These are phyloP conservation scores for Phoenix dactylifera DNA, from an alignment of 176 grass and related monocot species.

Conservation along the genomic window DNA sequence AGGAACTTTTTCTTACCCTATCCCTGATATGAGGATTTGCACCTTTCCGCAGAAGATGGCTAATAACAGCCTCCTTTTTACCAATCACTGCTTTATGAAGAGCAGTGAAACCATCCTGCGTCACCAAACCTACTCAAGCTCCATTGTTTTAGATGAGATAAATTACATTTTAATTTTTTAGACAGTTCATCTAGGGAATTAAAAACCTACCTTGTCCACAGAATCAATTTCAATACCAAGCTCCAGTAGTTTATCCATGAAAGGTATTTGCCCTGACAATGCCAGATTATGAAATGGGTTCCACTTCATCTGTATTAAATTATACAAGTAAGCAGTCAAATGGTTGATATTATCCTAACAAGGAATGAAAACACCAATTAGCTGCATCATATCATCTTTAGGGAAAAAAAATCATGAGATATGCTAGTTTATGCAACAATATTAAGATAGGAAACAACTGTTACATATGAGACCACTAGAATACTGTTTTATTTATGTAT, in stretches of 20 bases:
- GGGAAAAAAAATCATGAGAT: not conserved
- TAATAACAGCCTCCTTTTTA: slow-evolving; percentile 92
- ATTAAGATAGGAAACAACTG: too few species aligned
- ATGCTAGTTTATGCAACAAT: not conserved
- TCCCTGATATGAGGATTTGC: slow-evolving; percentile 84
- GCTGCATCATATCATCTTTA: not conserved
- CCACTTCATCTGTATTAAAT: slow-evolving; percentile 74
- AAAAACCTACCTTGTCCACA: slow-evolving; percentile 39
- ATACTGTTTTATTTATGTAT: too few species aligned
- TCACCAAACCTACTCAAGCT: slow-evolving; percentile 1
- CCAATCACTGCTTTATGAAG: slow-evolving; percentile 83
- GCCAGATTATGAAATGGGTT: slow-evolving; percentile 59
- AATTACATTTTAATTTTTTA: not conserved
- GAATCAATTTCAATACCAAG: slow-evolving; percentile 60
- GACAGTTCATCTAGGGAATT: slow-evolving; percentile 1
- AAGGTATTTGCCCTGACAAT: slow-evolving; percentile 66
- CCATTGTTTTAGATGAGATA: not conserved
- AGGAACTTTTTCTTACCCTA: slow-evolving; percentile 30
- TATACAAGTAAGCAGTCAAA: not conserved
- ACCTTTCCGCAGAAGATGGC: slow-evolving; percentile 75
- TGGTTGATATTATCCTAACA: too few species aligned
- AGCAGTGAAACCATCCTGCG: slow-evolving; percentile 73
- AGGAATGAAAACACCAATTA: too few species aligned
- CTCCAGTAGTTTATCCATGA: slow-evolving; percentile 75
- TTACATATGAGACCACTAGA: too few species aligned